These are phyloP conservation scores for Peronospora farinosa DNA, from an alignment of 352 stramenopile species.

Conservation along the genomic window DNA sequence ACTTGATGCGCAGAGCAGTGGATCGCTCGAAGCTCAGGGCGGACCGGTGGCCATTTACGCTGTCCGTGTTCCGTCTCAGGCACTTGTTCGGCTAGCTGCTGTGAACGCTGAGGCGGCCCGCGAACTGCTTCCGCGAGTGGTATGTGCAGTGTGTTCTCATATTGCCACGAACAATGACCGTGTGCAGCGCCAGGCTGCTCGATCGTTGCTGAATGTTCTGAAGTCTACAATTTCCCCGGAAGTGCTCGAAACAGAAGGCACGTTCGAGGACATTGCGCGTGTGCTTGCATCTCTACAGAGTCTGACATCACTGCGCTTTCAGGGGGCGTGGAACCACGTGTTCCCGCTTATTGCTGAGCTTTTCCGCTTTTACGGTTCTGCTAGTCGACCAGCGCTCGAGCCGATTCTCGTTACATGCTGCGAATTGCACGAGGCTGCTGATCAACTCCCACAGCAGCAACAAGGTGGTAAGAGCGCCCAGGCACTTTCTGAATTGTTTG, in stretches of 20 bases:
- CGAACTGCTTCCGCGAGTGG: slow-evolving; percentile 71
- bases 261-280: slow-evolving; percentile 54
- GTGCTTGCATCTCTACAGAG: slow-evolving; percentile 73
- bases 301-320: slow-evolving; percentile 79
- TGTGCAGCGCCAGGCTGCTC: slow-evolving; percentile 57
- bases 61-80: slow-evolving; percentile 57
- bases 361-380: slow-evolving; percentile 62
- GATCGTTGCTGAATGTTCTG: slow-evolving; percentile 60
- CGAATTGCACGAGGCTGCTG: slow-evolving; percentile 73
- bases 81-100: slow-evolving; percentile 58
- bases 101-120: slow-evolving; percentile 50
- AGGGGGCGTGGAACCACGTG: slow-evolving; percentile 72
- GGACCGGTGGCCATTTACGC: slow-evolving; percentile 46
- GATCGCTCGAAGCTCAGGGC: slow-evolving; percentile 48
- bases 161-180: slow-evolving; percentile 51
- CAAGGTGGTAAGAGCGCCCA: slow-evolving; percentile 31
- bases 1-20: slow-evolving; percentile 54
- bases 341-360: slow-evolving; percentile 68
- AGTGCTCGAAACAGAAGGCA: slow-evolving; percentile 47
- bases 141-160: slow-evolving; percentile 63
- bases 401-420: slow-evolving; percentile 65
- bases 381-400: slow-evolving; percentile 52
- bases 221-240: slow-evolving; percentile 49
- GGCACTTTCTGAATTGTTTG: slow-evolving; percentile 54
- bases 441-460: slow-evolving; percentile 51